These are phyloP conservation scores for Aspergillus unguis DNA, from an alignment of 2,329 filamentous ascomycete species.

Conservation along the genomic window DNA sequence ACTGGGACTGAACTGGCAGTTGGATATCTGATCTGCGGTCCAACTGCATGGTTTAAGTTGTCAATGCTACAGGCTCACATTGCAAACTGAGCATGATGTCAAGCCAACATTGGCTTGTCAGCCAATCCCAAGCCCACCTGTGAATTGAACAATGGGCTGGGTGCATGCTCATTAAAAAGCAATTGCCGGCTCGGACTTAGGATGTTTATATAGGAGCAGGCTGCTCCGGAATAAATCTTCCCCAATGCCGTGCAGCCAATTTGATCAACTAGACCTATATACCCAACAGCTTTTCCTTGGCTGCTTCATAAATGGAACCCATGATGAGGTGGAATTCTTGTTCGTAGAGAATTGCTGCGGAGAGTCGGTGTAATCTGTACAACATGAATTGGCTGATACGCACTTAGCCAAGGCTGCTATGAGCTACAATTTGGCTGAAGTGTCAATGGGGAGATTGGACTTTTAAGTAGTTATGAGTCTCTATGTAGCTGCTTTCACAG, in stretches of 20 bases:
- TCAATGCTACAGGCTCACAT: no score
- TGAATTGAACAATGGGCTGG: not conserved
- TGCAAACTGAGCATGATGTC: not conserved
- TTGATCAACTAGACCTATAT: not conserved
- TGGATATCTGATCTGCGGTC: not conserved
- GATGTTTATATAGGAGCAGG: not conserved
- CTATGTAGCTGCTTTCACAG: no score
- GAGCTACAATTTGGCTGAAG: no score
- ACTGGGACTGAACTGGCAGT: conserved; percentile 43
- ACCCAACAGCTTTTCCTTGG: not conserved
- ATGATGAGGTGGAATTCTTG: no score
- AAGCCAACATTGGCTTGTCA: not conserved
- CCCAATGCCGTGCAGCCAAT: not conserved
- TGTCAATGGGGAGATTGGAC: no score
- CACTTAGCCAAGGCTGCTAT: no score
- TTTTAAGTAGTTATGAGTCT: no score
- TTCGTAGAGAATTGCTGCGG: no score
- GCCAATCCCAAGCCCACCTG: not conserved
- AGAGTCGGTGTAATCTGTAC: no score
- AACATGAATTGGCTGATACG: no score
- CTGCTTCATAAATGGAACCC: not conserved
- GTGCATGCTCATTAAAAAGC: not conserved
- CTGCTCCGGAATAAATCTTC: not conserved
- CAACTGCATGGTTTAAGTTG: not conserved
- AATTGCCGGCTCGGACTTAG: not conserved